Evolutionary conservation across 2,329 filamentous ascomycete species (phyloP), one percentile per base, ranked within the genome.

Genomic region (Lachnum nothofagi): DNA sequence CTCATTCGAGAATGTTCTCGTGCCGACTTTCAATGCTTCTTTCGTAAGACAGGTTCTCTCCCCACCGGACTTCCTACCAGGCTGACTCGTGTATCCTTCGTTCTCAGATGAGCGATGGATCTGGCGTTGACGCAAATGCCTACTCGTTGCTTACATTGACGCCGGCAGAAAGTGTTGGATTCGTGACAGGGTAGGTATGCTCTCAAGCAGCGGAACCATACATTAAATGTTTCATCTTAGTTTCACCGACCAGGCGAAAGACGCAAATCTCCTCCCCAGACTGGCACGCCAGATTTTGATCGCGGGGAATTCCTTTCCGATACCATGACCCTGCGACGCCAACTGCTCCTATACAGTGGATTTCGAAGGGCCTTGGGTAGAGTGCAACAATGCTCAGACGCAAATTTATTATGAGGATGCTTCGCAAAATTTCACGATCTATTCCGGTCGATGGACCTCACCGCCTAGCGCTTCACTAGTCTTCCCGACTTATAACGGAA

Each of bases 61-160:
- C 19, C 23, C 7, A 12, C 14, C 12, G 16, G n/a, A n/a, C n/a
- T n/a, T n/a, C n/a, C n/a, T n/a, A 40, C 8, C 17, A n/a, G 12
- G 22, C 27, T 10, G 34, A 46, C n/a, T 25, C 23, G 17, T 27
- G 8, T n/a, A 1, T 9, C 5, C 14, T 5, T 19, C 25, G n/a
- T n/a, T 29, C 16, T 31, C 42, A 60, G 55, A 60, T 62, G 53
- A 57, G 58, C 10, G 60, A 57, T 35, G 50, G 49, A 12, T 58
- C 52, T 22, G 55, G 55, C 1, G 14, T 42, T 1, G 55, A 51
- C 12, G 55, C 55, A 9, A 44, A 48, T 10, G 9, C 39, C 9
- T 55, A 48, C 25, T 53, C 55, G 14, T 22, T 60, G 12, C 42
- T 39, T 10, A 44, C n/a, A 40, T 25, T 57, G 6, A 16, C 38